A percentile compares a stretch with the other conserved stretches of the same genome.
Evolutionary conservation across 1,284 basidiomycete species (phyloP).

Genomic region (Malassezia brasiliensis): DNA sequence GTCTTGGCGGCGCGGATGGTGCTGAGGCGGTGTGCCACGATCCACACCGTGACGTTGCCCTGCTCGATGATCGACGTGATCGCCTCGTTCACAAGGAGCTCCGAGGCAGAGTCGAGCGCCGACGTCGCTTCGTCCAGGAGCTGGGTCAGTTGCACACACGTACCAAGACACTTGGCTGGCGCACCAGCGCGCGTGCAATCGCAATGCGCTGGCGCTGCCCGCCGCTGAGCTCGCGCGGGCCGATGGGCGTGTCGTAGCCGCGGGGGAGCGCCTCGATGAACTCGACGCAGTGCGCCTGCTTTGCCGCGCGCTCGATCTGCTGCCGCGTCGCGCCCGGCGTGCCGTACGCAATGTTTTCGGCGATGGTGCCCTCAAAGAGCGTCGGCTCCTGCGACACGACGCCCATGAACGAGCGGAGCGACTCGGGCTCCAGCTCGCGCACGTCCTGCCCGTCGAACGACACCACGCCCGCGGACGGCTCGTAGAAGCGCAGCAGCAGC

Average conservation of each 20-base stretch:
- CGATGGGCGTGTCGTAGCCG: constrained; percentile 62
- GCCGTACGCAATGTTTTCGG: constrained; percentile 87
- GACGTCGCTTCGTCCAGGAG: constrained; percentile 47
- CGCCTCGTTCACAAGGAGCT: constrained; percentile 51
- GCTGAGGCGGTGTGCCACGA: constrained; percentile 53
- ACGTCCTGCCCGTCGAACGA: constrained; percentile 85
- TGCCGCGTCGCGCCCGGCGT: constrained; percentile 60
- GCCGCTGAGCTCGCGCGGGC: constrained; percentile 47
- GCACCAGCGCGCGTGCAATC: constrained; percentile 52
- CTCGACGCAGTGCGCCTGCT: constrained; percentile 77
- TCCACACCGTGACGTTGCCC: constrained; percentile 52
- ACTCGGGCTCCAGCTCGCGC: constrained; percentile 62
- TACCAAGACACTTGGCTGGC: constrained; percentile 51
- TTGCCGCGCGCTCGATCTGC: constrained; percentile 76
- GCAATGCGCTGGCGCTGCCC: constrained; percentile 53
- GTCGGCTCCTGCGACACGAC: constrained; percentile 45
- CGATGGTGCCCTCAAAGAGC: constrained; percentile 66
- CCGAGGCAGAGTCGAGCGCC: constrained; percentile 50
- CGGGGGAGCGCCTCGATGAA: constrained; percentile 86
- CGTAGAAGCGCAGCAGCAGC: constrained; percentile 82
- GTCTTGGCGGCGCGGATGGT: constrained; percentile 52
- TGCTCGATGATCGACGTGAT: constrained; percentile 50
- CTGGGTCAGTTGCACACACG: constrained; percentile 11
- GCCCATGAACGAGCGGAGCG: constrained; percentile 34
- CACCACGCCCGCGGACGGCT: constrained; percentile 70